Percentiles rank a stretch among this genome's conserved stretches.
These are phyloP conservation scores for Huntiella abstrusa DNA, from an alignment of 2,329 filamentous ascomycete genomes.

Conservation along the genomic window DNA sequence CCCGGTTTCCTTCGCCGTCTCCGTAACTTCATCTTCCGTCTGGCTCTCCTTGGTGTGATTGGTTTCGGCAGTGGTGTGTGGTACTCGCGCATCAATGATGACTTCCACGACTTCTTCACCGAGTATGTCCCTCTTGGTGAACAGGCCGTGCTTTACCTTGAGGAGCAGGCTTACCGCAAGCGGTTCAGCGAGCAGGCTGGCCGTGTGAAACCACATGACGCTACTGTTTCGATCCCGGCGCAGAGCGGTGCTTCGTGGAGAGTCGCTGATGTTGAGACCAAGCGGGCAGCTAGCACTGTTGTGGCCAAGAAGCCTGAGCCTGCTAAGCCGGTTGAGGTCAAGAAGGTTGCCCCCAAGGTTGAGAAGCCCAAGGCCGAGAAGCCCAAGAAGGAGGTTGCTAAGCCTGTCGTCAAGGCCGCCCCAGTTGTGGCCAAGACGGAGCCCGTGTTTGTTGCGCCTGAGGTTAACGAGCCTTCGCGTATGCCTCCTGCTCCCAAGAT, in stretches of 20 bases:
- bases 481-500: conserved; percentile 50
- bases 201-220: conserved; percentile 34
- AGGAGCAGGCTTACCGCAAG: conserved; percentile 83
- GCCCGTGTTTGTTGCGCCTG: conserved; percentile 32
- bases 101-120: conserved; percentile 98
- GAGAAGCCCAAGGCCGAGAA: conserved; percentile 15
- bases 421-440: conserved; percentile 11
- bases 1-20: conserved; percentile 54
- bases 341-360: conserved; percentile 17
- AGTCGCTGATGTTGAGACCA: conserved; percentile 43
- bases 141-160: conserved; percentile 83
- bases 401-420: conserved; percentile 16
- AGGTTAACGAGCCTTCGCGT: conserved; percentile 46
- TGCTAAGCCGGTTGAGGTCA: conserved; percentile 15
- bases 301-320: conserved; percentile 16
- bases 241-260: conserved; percentile 74
- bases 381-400: conserved; percentile 16
- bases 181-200: conserved; percentile 46
- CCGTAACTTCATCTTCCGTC: conserved; percentile 55
- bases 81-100: conserved; percentile 85
- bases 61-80: conserved; percentile 79
- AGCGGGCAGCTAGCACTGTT: conserved; percentile 40
- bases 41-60: conserved; percentile 57
- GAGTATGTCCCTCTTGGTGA: conserved; percentile 92
- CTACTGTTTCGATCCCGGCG: conserved; percentile 64